Percentiles rank a stretch among this genome's conserved stretches.
phyloP scores from a whole-genome alignment of 1,139 yeast genomes.

The Eremothecium cymbalariae region DNA sequence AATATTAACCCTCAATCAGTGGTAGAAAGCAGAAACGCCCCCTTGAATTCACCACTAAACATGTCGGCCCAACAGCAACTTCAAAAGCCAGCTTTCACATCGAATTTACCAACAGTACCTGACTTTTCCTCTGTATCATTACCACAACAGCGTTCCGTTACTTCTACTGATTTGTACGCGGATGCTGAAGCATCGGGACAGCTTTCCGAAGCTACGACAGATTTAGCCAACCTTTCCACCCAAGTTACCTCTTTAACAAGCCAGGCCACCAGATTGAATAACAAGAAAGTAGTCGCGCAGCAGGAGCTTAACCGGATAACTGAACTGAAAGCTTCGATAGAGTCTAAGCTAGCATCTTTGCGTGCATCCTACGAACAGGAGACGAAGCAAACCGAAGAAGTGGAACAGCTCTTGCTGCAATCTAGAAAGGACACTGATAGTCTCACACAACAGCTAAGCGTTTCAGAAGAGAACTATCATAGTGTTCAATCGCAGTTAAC shows the following conservation, averaged over 20 bases:
- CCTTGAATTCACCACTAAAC: slow-evolving; percentile 13
- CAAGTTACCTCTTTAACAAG: slow-evolving; percentile 71
- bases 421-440: slow-evolving; percentile 66
- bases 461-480: slow-evolving; percentile 74
- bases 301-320: slow-evolving; percentile 61
- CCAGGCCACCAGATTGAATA: slow-evolving; percentile 65
- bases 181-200: slow-evolving; percentile 56
- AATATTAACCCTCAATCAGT: neutral
- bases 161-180: slow-evolving; percentile 46
- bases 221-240: slow-evolving; percentile 77
- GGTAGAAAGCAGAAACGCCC: neutral
- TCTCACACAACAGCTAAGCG: slow-evolving; percentile 64
- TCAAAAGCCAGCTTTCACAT: slow-evolving; percentile 12
- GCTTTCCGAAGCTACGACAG: slow-evolving; percentile 72
- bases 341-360: slow-evolving; percentile 55
- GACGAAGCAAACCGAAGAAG: slow-evolving; percentile 62
- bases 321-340: slow-evolving; percentile 61
- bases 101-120: slow-evolving; percentile 27
- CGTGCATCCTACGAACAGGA: slow-evolving; percentile 72
- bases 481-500: slow-evolving; percentile 63
- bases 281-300: slow-evolving; percentile 66
- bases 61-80: slow-evolving; percentile 15
- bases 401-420: slow-evolving; percentile 50
- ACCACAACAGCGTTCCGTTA: slow-evolving; percentile 8
- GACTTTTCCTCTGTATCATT: slow-evolving; percentile 21